Evolutionary conservation across 305 asterid species (phyloP).

Genomic region (Solanum hybrid): DNA sequence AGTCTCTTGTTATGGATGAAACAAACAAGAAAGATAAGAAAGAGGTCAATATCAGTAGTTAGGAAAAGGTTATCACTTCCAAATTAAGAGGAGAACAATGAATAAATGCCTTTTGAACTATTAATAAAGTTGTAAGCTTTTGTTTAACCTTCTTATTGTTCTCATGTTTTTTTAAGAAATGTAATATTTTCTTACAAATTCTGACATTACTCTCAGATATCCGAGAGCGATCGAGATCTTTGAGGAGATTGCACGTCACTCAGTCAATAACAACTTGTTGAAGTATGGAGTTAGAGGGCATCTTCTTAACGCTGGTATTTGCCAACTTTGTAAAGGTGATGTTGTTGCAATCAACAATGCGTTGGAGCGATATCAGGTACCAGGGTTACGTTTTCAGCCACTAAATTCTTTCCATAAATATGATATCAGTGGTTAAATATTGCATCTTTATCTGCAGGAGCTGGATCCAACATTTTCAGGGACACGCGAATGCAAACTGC

Average conservation of each 20-base stretch:
- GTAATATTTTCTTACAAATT: not conserved
- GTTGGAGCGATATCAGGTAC: conserved; percentile 66
- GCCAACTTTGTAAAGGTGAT: conserved; percentile 77
- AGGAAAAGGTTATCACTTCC: not conserved
- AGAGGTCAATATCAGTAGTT: not conserved
- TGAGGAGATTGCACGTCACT: conserved; percentile 71
- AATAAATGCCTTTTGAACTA: not conserved
- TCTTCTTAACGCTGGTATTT: conserved; percentile 82
- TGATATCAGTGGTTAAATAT: not conserved
- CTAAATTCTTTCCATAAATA: conserved; percentile 1
- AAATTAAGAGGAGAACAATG: not conserved
- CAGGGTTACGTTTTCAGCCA: not conserved
- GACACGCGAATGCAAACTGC: conserved; percentile 74
- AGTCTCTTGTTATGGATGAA: not conserved
- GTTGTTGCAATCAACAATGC: conserved; percentile 66
- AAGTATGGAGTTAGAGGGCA: conserved; percentile 84
- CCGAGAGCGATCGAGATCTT: conserved; percentile 58
- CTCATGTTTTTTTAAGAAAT: not conserved
- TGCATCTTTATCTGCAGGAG: conserved; percentile 38
- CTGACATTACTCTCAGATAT: conserved; percentile 33
- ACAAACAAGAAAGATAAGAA: not conserved
- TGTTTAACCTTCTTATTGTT: not conserved
- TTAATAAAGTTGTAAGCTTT: not conserved
- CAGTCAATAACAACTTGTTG: conserved; percentile 58
- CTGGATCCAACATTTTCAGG: conserved; percentile 93